Evolutionary conservation across 345 rosid species (phyloP).

Genomic region (Melaleuca alternifolia): DNA sequence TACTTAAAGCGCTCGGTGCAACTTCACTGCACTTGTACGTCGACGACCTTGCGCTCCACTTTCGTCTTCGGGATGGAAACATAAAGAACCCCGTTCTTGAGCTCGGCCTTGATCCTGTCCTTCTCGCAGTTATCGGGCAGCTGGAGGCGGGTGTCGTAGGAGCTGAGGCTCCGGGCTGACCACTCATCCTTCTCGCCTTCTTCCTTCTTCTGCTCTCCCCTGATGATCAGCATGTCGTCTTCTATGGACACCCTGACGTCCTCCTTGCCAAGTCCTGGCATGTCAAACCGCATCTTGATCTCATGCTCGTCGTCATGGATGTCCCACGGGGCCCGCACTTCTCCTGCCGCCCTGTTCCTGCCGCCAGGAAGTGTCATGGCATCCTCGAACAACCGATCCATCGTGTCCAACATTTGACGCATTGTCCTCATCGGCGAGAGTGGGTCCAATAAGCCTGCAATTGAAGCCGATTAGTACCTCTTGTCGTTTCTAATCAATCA

Average conservation of each 20-base stretch:
- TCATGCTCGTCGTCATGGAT: slow-evolving; percentile 66
- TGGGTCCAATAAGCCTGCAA: slow-evolving; percentile 52
- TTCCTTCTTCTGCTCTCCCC: slow-evolving; percentile 55
- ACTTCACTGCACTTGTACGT: slow-evolving; percentile 28
- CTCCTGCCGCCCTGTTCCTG: slow-evolving; percentile 19
- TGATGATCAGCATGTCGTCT: slow-evolving; percentile 51
- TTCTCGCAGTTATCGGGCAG: slow-evolving; percentile 47
- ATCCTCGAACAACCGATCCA: slow-evolving; percentile 67
- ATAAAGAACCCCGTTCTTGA: slow-evolving; percentile 62
- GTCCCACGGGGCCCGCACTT: slow-evolving; percentile 67
- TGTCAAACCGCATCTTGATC: slow-evolving; percentile 73
- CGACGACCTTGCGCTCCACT: slow-evolving; percentile 41
- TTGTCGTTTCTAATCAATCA: background rate
- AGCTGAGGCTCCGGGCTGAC: slow-evolving; percentile 29
- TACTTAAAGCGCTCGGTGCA: background rate
- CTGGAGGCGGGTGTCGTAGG: slow-evolving; percentile 49
- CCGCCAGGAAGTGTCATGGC: slow-evolving; percentile 24
- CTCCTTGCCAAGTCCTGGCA: slow-evolving; percentile 78
- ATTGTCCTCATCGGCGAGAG: slow-evolving; percentile 65
- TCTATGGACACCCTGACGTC: slow-evolving; percentile 63
- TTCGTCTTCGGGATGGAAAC: slow-evolving; percentile 55
- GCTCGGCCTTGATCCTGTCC: slow-evolving; percentile 60
- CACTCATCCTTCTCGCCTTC: slow-evolving; percentile 20
- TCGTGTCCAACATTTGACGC: slow-evolving; percentile 70
- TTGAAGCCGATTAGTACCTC: background rate